Conservation (phyloP, 306 rosid species). For the Macrotyloma uniflorum region DNA sequence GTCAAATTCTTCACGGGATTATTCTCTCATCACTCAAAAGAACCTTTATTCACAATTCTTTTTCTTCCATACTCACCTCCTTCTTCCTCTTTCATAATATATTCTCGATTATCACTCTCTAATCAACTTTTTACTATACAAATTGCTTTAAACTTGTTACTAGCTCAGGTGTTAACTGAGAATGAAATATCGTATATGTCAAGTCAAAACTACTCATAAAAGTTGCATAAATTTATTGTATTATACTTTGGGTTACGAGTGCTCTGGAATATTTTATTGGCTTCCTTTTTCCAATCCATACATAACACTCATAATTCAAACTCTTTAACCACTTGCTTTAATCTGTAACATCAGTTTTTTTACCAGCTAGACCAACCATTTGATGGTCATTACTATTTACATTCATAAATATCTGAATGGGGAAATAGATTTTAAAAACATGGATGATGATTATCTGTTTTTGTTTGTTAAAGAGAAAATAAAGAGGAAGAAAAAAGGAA, state of each 20-base stretch:
- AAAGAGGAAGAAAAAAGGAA: too few species aligned
- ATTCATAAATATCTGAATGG: too few species aligned
- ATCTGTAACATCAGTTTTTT: too few species aligned
- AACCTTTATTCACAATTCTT: neutral
- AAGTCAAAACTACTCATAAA: neutral
- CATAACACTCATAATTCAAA: neutral
- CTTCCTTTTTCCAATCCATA: neutral
- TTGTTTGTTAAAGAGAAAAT: too few species aligned
- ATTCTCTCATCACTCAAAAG: neutral
- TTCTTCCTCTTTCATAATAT: neutral
- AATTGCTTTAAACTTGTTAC: neutral
- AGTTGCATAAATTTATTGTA: neutral
- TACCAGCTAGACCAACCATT: too few species aligned
- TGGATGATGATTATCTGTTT: too few species aligned
- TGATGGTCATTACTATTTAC: too few species aligned
- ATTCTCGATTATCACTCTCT: neutral
- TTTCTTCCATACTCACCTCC: neutral
- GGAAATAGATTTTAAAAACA: too few species aligned
- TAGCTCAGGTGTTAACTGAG: neutral
- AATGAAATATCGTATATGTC: neutral
- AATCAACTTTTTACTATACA: neutral
- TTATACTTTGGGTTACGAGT: neutral
- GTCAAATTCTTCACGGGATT: conserved; percentile 12
- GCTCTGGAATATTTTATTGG: neutral
- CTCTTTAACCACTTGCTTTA: too few species aligned